These are phyloP conservation scores for Grosmannia penicillata DNA, from an alignment of 2,329 filamentous ascomycete species.

Conservation along the genomic window DNA sequence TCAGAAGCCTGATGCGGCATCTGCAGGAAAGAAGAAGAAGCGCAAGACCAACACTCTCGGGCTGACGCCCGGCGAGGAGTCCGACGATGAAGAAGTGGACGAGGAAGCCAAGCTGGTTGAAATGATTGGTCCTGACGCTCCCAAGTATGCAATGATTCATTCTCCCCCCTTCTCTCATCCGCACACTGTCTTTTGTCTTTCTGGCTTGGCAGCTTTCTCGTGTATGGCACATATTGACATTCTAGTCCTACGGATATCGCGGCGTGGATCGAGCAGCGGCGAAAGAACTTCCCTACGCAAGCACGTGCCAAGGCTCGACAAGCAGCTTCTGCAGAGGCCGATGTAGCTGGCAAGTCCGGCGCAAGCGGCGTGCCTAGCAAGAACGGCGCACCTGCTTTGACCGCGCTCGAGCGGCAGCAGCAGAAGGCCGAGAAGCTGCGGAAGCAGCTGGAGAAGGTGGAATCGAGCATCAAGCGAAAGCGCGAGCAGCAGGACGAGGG, in stretches of 20 bases:
- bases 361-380: conserved; percentile 10
- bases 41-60: conserved; percentile 58
- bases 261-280: conserved; percentile 69
- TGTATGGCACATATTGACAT: conserved; percentile 5
- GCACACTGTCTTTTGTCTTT: no score
- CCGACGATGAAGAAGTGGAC: conserved; percentile 54
- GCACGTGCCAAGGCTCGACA: conserved; percentile 50
- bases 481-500: conserved; percentile 53
- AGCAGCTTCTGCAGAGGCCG: conserved; percentile 24
- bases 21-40: conserved; percentile 51
- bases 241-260: conserved; percentile 52
- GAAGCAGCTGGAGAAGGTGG: conserved; percentile 52
- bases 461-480: conserved; percentile 55
- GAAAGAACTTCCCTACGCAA: conserved; percentile 65
- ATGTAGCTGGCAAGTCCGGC: conserved; percentile 45
- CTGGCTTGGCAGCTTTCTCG: no score
- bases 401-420: conserved; percentile 38
- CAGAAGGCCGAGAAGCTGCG: conserved; percentile 45
- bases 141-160: conserved; percentile 29
- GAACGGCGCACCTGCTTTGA: conserved; percentile 16
- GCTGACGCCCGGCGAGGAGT: conserved; percentile 51
- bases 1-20: conserved; percentile 37
- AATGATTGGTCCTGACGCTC: conserved; percentile 38
- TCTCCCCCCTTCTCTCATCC: not conserved
- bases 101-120: conserved; percentile 48